phyloP scores from a whole-genome alignment of 768 basidiomycete species.

The Mycena latifolia region DNA sequence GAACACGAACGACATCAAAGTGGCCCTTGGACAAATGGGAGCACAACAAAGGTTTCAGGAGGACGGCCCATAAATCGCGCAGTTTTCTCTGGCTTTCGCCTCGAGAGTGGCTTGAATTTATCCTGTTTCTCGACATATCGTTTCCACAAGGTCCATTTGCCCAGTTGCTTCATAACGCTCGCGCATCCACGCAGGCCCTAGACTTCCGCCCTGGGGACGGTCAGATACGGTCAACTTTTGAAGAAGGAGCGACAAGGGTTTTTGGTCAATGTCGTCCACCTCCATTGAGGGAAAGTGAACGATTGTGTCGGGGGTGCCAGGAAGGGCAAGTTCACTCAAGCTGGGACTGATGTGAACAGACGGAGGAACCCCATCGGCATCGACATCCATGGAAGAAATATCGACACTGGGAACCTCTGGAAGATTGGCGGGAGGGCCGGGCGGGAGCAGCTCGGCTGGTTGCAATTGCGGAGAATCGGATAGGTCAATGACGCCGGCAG shows the following conservation, averaged over 20 bases:
- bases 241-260: slow-evolving; percentile 9
- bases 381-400: background rate
- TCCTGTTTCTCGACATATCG: slow-evolving; percentile 16
- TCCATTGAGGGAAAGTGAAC: slow-evolving; percentile 10
- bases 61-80: background rate
- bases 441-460: background rate
- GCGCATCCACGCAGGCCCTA: slow-evolving; percentile 25
- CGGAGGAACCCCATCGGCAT: background rate
- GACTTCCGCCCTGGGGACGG: slow-evolving; percentile 14
- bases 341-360: background rate
- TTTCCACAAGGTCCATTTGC: slow-evolving; percentile 6
- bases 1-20: too few relatives aligned
- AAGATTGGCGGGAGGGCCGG: background rate
- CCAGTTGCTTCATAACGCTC: slow-evolving; percentile 6
- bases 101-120: slow-evolving; percentile 16
- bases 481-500: slow-evolving; percentile 13
- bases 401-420: background rate
- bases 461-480: slow-evolving; percentile 19
- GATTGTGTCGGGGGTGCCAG: slow-evolving; percentile 2
- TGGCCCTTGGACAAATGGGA: background rate
- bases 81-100: slow-evolving; percentile 13
- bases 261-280: slow-evolving; percentile 15
- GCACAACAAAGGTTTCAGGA: slow-evolving; percentile 6
- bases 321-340: background rate
- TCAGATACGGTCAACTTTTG: slow-evolving; percentile 8